Conservation (phyloP, 257 asterid species). For the Penstemon davidsonii region DNA sequence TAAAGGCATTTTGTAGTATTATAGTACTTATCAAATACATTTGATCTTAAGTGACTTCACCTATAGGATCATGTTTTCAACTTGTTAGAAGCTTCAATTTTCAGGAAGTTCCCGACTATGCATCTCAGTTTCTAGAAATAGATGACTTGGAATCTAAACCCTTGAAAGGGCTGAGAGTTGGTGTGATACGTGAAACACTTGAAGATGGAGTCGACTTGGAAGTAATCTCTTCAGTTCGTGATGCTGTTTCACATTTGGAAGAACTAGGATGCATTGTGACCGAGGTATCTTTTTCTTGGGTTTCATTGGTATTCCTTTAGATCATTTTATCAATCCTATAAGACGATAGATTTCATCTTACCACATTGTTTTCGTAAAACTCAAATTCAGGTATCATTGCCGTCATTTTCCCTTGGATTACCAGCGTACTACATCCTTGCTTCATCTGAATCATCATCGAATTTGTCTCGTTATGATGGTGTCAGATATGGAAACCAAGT, state of each 20-base stretch:
- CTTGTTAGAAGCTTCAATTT: conserved; percentile 24
- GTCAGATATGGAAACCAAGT: conserved; percentile 90
- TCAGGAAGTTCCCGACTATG: conserved; percentile 80
- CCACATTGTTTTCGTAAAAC: conserved; percentile 20
- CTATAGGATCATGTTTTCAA: conserved; percentile 17
- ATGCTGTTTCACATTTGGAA: conserved; percentile 85
- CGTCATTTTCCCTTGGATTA: conserved; percentile 92
- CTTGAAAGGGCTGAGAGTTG: conserved; percentile 82
- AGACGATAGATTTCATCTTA: conserved; percentile 18
- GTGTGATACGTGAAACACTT: conserved; percentile 87
- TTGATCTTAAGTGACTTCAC: background rate
- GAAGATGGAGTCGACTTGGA: conserved; percentile 78
- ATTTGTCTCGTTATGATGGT: conserved; percentile 97
- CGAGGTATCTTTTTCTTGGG: conserved; percentile 50
- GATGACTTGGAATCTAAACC: conserved; percentile 74
- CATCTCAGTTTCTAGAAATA: conserved; percentile 54
- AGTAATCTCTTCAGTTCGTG: conserved; percentile 64
- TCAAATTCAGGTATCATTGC: conserved; percentile 69
- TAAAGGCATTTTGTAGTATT: conserved; percentile 1
- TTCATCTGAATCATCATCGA: conserved; percentile 90
- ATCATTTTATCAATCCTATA: conserved; percentile 13
- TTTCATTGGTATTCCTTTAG: conserved; percentile 6
- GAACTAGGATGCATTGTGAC: conserved; percentile 73
- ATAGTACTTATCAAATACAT: no score
- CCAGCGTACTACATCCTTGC: conserved; percentile 98